Evolutionary conservation across 257 asterid species (phyloP), one percentile per base, ranked within the genome.

Genomic region (Solanum ahanhuiri): DNA sequence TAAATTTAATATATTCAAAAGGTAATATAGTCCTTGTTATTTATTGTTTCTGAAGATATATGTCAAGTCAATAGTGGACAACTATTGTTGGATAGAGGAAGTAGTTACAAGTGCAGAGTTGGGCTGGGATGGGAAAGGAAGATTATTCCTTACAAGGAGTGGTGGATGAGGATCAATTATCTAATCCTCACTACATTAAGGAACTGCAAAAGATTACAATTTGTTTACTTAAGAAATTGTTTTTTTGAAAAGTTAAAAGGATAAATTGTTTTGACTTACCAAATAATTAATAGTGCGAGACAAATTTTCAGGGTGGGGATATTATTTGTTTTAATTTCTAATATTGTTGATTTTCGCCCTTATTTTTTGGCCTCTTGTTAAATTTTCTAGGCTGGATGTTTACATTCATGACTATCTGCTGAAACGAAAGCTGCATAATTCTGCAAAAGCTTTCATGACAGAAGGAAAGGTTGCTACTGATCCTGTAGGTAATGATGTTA

Each of bases 401-500:
- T 97, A 97, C 93, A 97, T 97, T 91, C 98, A 95, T 71, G 99
- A 97, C 88, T 97, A 97, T 85, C 87, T 97, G 84, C 90, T 97
- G 93, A 97, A 97, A 95, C 90, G 96, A 83, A 95, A 97, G 88
- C 88, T 97, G 89, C 95, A 90, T 83, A 93, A 93, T 89, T 95
- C 99, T 35, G 99, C 99, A 12, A 97, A 97, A 92, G 94, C 99
- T 67, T 97, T 97, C 94, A 94, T 97, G 99, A 87, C 98, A 0
- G 99, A 97, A 86, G 99, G 99, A 90, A 97, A 97, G 92, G 99
- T 97, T 89, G 98, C 99, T 77, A 93, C 99, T 18, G 98, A 97
- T 87, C 98, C 98, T 86, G 98, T 97, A 85, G 99, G 99, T 97
- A 93, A 93, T 89, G 83, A 23, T 77, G 83, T 77, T 77, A 25